Conservation (phyloP, 345 rosid genomes). For the Gossypium rotundifolium region DNA sequence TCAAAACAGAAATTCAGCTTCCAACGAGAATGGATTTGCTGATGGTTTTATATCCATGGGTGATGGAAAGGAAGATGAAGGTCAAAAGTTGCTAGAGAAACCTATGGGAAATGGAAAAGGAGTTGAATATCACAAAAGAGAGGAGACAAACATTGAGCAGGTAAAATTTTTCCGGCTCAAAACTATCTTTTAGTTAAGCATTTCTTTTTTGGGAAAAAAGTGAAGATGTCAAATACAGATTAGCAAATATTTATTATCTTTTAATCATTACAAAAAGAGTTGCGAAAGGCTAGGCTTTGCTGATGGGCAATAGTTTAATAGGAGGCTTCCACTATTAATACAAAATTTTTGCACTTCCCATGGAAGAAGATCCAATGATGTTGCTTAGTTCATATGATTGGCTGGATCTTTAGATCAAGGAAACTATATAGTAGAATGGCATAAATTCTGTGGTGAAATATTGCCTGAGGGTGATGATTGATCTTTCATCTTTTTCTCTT, state of each 20-base stretch:
- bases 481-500: background rate
- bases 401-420: slow-evolving; percentile 8
- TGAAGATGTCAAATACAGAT: background rate
- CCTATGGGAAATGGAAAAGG: slow-evolving; percentile 19
- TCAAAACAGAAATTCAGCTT: slow-evolving; percentile 27
- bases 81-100: slow-evolving; percentile 13
- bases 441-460: background rate
- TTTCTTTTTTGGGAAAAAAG: background rate
- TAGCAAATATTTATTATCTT: background rate
- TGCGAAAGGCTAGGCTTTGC: background rate
- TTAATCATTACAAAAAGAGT: background rate
- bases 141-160: slow-evolving; percentile 15
- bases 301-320: background rate
- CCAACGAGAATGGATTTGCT: slow-evolving; percentile 24
- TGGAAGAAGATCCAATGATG: slow-evolving; percentile 9
- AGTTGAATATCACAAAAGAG: slow-evolving; percentile 28
- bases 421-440: background rate
- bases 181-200: background rate
- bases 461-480: background rate
- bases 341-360: background rate
- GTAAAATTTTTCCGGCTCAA: slow-evolving; percentile 21
- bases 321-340: slow-evolving; percentile 2
- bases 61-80: slow-evolving; percentile 31
- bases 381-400: slow-evolving; percentile 12
- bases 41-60: slow-evolving; percentile 12